Conservation (phyloP, 257 asterid species). For the Solanum dulcamara region DNA sequence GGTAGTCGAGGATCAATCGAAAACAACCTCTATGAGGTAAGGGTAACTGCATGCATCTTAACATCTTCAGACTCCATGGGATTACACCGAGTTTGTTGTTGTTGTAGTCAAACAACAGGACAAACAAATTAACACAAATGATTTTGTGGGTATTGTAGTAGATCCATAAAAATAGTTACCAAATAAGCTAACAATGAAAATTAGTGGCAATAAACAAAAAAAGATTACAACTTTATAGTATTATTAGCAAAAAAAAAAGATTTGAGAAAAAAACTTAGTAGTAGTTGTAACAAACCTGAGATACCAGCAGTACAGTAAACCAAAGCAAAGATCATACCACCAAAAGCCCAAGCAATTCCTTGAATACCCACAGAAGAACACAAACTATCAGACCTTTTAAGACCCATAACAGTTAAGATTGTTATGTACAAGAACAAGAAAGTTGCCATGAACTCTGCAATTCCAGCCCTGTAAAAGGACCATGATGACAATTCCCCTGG, state of each 20-base stretch:
- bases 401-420: constrained; percentile 38
- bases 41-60: neutral
- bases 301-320: constrained; percentile 51
- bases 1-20: neutral
- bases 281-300: constrained; percentile 17
- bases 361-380: constrained; percentile 40
- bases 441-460: constrained; percentile 61
- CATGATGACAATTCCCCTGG: constrained; percentile 57
- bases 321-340: constrained; percentile 47
- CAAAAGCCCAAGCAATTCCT: constrained; percentile 50
- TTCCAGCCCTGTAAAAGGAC: constrained; percentile 71
- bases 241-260: neutral
- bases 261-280: neutral
- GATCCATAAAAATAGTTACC: neutral
- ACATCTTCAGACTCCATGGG: neutral
- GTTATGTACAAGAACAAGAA: constrained; percentile 39
- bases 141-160: neutral
- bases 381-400: constrained; percentile 14
- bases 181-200: neutral
- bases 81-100: neutral
- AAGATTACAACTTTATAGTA: neutral
- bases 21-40: neutral
- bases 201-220: neutral
- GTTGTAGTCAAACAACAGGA: neutral
- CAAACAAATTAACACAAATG: neutral